phyloP scores from a whole-genome alignment of 805 yeast species.

The Trichomonascus vanleenenianus region DNA sequence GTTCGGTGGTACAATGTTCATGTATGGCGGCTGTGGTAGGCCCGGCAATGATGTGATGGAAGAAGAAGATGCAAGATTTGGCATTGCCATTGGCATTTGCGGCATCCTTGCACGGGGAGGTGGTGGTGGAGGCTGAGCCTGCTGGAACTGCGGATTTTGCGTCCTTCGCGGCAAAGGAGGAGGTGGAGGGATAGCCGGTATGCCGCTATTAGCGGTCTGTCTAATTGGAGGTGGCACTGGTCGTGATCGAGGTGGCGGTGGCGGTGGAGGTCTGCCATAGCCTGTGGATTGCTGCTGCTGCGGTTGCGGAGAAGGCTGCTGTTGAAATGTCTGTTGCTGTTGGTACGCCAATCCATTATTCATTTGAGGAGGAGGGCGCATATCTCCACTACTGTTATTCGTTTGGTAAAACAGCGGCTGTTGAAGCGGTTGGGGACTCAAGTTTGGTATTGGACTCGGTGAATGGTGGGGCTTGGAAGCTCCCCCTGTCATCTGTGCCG shows the following conservation, averaged over 20 bases:
- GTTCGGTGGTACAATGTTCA: neutral
- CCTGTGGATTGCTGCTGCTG: conserved; percentile 2
- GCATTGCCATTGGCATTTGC: neutral
- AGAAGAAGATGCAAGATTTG: neutral
- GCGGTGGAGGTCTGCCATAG: conserved; percentile 1
- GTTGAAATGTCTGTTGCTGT: neutral
- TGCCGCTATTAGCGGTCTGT: neutral
- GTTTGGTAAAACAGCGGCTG: no score
- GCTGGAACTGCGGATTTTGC: neutral
- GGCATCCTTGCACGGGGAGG: neutral
- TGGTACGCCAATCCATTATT: neutral
- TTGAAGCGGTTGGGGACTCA: no score
- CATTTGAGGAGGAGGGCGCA: no score
- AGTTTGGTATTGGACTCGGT: no score
- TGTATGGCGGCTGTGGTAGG: neutral
- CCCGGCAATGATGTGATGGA: conserved; percentile 3
- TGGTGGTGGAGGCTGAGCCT: conserved; percentile 6
- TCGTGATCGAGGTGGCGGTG: conserved; percentile 6
- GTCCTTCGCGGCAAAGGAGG: neutral
- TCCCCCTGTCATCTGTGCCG: no score
- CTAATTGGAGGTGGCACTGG: conserved; percentile 5
- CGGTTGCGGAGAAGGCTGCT: neutral
- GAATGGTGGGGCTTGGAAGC: no score
- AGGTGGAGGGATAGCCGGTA: conserved; percentile 4
- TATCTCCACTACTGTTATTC: no score